A percentile compares a stretch with the other conserved stretches of the same genome.
Conservation (phyloP, 108 stramenopile species). For the Stephanodiscus minutulus region DNA sequence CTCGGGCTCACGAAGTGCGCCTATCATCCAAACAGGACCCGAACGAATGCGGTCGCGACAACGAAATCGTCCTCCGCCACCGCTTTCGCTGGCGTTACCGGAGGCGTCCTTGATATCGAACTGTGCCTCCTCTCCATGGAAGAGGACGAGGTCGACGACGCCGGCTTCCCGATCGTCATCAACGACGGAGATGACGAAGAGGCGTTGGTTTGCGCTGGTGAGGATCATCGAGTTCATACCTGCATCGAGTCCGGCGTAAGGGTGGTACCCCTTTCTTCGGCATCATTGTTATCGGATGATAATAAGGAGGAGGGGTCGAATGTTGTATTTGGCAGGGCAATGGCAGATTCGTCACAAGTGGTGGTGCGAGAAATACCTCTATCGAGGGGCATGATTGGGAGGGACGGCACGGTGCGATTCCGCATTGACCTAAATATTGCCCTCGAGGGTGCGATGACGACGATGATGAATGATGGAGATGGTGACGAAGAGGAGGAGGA, state of each 20-base stretch:
- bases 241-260: constrained; percentile 41
- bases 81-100: background rate
- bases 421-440: constrained; percentile 33
- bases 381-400: constrained; percentile 42
- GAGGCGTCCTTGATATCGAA: constrained; percentile 39
- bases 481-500: too few relatives aligned
- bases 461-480: too few relatives aligned
- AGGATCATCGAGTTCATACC: constrained; percentile 34
- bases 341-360: constrained; percentile 17
- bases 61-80: constrained; percentile 3
- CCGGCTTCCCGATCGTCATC: constrained; percentile 57
- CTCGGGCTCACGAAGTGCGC: constrained; percentile 35
- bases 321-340: constrained; percentile 5
- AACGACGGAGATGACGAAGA: constrained; percentile 56
- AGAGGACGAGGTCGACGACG: constrained; percentile 67
- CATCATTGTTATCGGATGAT: background rate
- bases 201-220: constrained; percentile 54
- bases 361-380: constrained; percentile 25
- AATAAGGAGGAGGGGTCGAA: constrained; percentile 1
- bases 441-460: background rate
- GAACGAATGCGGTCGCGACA: background rate
- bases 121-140: constrained; percentile 67
- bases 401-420: constrained; percentile 42
- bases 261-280: constrained; percentile 11
- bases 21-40: background rate